phyloP scores from a whole-genome alignment of 768 basidiomycete genomes.

The Gloeophyllum trabeum region DNA sequence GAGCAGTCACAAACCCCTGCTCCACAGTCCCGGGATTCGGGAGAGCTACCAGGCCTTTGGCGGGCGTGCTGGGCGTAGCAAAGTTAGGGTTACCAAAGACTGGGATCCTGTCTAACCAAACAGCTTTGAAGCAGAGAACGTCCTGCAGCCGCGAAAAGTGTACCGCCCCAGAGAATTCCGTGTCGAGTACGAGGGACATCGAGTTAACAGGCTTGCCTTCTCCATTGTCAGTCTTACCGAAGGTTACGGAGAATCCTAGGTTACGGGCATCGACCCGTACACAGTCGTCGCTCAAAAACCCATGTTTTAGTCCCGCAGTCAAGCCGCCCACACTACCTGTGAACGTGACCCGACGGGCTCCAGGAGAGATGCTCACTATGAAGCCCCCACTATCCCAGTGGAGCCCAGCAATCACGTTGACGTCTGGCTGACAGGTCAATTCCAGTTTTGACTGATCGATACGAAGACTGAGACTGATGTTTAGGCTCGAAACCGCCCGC shows the following conservation, averaged over 20 bases:
- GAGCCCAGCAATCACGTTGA: slow-evolving; percentile 81
- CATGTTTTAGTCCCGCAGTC: slow-evolving; percentile 72
- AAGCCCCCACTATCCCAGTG: slow-evolving; percentile 96
- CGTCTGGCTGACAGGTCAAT: slow-evolving; percentile 82
- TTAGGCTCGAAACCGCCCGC: slow-evolving; percentile 35
- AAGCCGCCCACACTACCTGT: slow-evolving; percentile 76
- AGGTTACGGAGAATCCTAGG: slow-evolving; percentile 66
- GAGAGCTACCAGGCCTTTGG: not conserved
- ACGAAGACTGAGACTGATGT: slow-evolving; percentile 77
- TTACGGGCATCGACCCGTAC: slow-evolving; percentile 74
- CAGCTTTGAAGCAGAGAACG: slow-evolving; percentile 89
- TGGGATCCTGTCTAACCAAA: slow-evolving; percentile 86
- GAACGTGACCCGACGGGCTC: slow-evolving; percentile 59
- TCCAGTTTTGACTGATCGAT: slow-evolving; percentile 86
- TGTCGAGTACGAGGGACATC: slow-evolving; percentile 73
- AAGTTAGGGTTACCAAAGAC: slow-evolving; percentile 41
- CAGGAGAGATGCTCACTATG: slow-evolving; percentile 65
- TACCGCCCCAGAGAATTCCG: slow-evolving; percentile 69
- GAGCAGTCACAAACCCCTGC: slow-evolving; percentile 43
- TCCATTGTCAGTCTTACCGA: slow-evolving; percentile 37
- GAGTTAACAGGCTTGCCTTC: slow-evolving; percentile 29
- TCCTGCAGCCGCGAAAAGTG: slow-evolving; percentile 85
- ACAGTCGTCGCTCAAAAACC: slow-evolving; percentile 76
- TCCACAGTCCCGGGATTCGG: slow-evolving; percentile 1
- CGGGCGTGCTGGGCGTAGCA: slow-evolving; percentile 12